Evolutionary conservation across 2,329 filamentous ascomycete genomes (phyloP).

Genomic region (Alternaria burnsii): DNA sequence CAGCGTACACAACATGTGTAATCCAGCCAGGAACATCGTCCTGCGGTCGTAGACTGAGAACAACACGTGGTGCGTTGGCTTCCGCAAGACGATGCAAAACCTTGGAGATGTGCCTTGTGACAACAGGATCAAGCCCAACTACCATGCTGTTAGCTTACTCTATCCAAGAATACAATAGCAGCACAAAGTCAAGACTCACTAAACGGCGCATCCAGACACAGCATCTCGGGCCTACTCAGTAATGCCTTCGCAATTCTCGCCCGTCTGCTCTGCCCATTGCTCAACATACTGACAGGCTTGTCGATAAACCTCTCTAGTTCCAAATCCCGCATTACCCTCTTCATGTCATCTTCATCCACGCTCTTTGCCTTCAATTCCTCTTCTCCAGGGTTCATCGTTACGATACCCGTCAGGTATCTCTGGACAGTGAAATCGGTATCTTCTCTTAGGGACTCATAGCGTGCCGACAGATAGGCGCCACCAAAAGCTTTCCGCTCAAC

Average conservation of each 20-base stretch:
- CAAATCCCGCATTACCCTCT: slow-evolving; percentile 73
- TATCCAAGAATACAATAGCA: background rate
- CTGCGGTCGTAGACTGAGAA: slow-evolving; percentile 83
- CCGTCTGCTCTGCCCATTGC: slow-evolving; percentile 89
- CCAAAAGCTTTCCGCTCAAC: slow-evolving; percentile 69
- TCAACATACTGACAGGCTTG: slow-evolving; percentile 87
- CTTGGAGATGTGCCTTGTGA: slow-evolving; percentile 73
- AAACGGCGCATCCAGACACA: slow-evolving; percentile 88
- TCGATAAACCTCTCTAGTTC: slow-evolving; percentile 73
- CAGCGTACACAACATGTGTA: slow-evolving; percentile 79
- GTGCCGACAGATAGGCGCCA: slow-evolving; percentile 81
- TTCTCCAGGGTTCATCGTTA: slow-evolving; percentile 78
- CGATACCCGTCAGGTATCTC: slow-evolving; percentile 84
- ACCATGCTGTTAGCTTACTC: slow-evolving; percentile 1
- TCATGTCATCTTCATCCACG: slow-evolving; percentile 60
- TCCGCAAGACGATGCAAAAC: slow-evolving; percentile 75
- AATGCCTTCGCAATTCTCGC: slow-evolving; percentile 89
- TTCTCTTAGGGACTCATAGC: slow-evolving; percentile 89
- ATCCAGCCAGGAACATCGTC: slow-evolving; percentile 91
- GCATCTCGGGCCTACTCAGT: slow-evolving; percentile 77
- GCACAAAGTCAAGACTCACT: slow-evolving; percentile 57
- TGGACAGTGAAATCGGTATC: slow-evolving; percentile 85
- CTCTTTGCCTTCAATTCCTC: slow-evolving; percentile 54
- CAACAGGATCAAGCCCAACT: slow-evolving; percentile 90
- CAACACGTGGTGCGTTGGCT: slow-evolving; percentile 72